phyloP scores from a whole-genome alignment of 352 stramenopile species.

The Globisporangium acanthophoron region DNA sequence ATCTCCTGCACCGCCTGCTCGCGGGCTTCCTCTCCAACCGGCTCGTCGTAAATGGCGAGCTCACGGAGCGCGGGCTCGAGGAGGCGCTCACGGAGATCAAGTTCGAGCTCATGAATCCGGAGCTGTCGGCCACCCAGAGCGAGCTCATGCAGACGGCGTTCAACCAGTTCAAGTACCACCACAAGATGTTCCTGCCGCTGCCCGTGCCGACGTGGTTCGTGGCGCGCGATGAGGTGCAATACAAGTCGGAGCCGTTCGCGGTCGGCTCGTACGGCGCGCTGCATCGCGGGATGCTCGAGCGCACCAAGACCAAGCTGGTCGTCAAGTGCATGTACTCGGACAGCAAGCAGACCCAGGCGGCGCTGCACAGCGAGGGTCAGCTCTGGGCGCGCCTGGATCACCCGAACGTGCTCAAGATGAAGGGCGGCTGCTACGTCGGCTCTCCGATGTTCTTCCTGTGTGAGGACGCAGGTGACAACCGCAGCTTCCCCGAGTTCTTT shows the following conservation, averaged over 20 bases:
- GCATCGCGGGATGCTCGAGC: conserved; percentile 17
- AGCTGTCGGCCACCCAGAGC: conserved; percentile 5
- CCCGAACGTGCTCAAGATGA: conserved; percentile 24
- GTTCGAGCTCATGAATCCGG: conserved; percentile 7
- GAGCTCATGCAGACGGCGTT: conserved; percentile 10
- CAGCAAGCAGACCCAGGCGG: background rate
- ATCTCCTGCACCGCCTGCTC: conserved; percentile 7
- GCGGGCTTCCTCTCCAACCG: conserved; percentile 10
- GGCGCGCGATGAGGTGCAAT: conserved; percentile 13
- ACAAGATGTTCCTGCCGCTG: conserved; percentile 1
- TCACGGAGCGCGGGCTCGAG: conserved; percentile 7
- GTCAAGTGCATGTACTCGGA: conserved; percentile 22
- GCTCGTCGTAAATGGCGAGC: conserved; percentile 5
- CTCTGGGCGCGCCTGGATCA: conserved; percentile 23
- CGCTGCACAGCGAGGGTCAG: conserved; percentile 18
- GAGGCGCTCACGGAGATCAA: conserved; percentile 19
- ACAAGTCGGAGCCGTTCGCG: conserved; percentile 5
- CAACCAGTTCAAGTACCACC: conserved; percentile 9
- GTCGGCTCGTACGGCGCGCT: conserved; percentile 12
- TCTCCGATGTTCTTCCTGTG: conserved; percentile 22
- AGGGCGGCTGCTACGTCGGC: conserved; percentile 21
- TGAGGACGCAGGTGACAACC: conserved; percentile 25
- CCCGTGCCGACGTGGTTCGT: conserved; percentile 16
- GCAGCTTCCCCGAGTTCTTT: conserved; percentile 38
- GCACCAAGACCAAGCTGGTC: conserved; percentile 16